Evolutionary conservation across 2,329 filamentous ascomycete species (phyloP), one percentile per base, ranked within the genome.

Genomic region (Byssoonygena ceratinophila): DNA sequence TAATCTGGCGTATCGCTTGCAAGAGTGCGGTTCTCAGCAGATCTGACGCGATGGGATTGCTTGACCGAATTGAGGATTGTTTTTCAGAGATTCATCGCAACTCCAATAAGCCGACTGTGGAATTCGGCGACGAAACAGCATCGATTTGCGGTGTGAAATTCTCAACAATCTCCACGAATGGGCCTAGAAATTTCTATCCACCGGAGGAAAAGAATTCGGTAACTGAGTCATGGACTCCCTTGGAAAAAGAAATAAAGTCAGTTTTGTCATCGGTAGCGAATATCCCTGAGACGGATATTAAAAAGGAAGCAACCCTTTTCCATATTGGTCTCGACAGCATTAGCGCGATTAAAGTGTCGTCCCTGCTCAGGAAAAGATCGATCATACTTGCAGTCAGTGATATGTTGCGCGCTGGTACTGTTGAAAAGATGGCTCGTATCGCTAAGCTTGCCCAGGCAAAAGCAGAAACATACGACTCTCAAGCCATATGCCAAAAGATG

Each of bases 311-410:
- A 47, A 87, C 78, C 0, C 78, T 95, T 11, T 94, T 92, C 66
- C 83, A 92, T 57, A 75, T 96, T 1, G 90, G 90, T 0, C 78
- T 96, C 1, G 90, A 96, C 64, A 96, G 90, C 0, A 94, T 96
- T 65, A 91, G 84, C 57, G 84, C 88, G 1, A 92, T 96, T 70
- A 94, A 92, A 61, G 81, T 89, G 2, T 81, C 82, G 7, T 78
- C 83, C 0, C 72, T 89, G 6, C 71, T 96, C 3, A 81, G 80
- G 39, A 84, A 79, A 58, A 34, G 61, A 45, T 78, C 75, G 0
- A 67, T 95, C 6, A 67, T 70, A 11, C 66, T 94, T 0, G 76
- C 76, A 31, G 84, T 91, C 2, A 82, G 84, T 39, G 79, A 87
- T 36, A 79, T 95, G 60, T 70, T 94, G 2, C 79, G 73, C 54